phyloP scores from a whole-genome alignment of 2,329 filamentous ascomycete species.

The Dactylellina leptospora region DNA sequence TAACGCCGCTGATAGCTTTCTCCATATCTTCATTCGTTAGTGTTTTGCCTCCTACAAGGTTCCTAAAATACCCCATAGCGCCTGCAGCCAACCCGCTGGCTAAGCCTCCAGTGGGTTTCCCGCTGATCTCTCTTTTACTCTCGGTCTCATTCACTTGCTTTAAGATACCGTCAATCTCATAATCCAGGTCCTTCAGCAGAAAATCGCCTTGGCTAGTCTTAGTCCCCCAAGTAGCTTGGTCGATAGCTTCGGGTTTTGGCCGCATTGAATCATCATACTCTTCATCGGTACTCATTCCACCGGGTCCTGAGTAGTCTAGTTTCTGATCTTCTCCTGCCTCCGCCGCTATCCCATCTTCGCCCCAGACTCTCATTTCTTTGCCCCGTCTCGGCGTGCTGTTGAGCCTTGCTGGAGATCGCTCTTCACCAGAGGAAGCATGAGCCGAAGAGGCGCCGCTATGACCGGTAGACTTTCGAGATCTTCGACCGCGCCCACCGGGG shows the following conservation, averaged over 20 bases:
- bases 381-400: constrained; percentile 63
- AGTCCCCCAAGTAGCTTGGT: constrained; percentile 82
- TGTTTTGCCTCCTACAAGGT: constrained; percentile 92
- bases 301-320: constrained; percentile 85
- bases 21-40: constrained; percentile 87
- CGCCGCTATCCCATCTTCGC: constrained; percentile 84
- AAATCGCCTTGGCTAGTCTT: constrained; percentile 89
- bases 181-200: constrained; percentile 88
- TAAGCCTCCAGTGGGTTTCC: constrained; percentile 80
- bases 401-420: constrained; percentile 67
- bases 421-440: constrained; percentile 83
- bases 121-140: constrained; percentile 64
- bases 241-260: constrained; percentile 75
- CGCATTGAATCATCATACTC: constrained; percentile 64
- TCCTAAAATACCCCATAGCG: constrained; percentile 78
- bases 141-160: constrained; percentile 77
- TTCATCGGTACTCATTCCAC: constrained; percentile 66
- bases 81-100: constrained; percentile 69
- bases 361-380: constrained; percentile 93
- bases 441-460: constrained; percentile 66
- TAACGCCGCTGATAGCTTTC: constrained; percentile 94
- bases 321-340: constrained; percentile 80
- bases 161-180: constrained; percentile 90
- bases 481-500: constrained; percentile 53
- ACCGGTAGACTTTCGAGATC: constrained; percentile 72